Conservation (phyloP, 192 early-diverging fungal species). For the Borealophlyctis nickersoniae region DNA sequence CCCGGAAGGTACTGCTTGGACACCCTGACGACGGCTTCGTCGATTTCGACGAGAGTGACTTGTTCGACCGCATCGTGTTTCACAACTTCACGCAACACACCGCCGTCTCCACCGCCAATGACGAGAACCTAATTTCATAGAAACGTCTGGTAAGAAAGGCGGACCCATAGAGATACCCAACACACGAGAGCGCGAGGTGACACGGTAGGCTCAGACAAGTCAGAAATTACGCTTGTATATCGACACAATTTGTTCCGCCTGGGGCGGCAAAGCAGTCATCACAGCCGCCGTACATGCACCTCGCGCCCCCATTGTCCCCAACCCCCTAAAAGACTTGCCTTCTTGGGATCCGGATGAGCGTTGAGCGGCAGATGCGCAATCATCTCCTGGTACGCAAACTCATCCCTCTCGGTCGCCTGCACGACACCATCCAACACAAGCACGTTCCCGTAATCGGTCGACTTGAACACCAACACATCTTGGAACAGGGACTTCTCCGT, state of each 20-base stretch:
- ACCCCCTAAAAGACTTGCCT: slow-evolving; percentile 45
- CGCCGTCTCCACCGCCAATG: slow-evolving; percentile 99
- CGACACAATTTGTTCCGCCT: slow-evolving; percentile 48
- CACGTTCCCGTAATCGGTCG: slow-evolving; percentile 91
- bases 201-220: slow-evolving; percentile 30
- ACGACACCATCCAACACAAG: slow-evolving; percentile 97
- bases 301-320: not conserved
- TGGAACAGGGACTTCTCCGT: slow-evolving; percentile 92
- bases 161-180: no score
- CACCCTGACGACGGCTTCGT: slow-evolving; percentile 88
- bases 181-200: no score
- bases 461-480: slow-evolving; percentile 98
- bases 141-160: no score
- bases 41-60: slow-evolving; percentile 95
- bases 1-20: slow-evolving; percentile 91
- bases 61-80: slow-evolving; percentile 93
- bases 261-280: slow-evolving; percentile 65
- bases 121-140: slow-evolving; percentile 94
- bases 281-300: not conserved
- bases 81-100: slow-evolving; percentile 96
- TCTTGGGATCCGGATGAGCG: slow-evolving; percentile 90
- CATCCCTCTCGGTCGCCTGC: slow-evolving; percentile 97
- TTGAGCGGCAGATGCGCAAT: slow-evolving; percentile 95
- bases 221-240: slow-evolving; percentile 44
- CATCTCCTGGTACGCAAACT: slow-evolving; percentile 99